These are phyloP conservation scores for Monosporascus cannonballus DNA, from an alignment of 2,329 filamentous ascomycete species.

Conservation along the genomic window DNA sequence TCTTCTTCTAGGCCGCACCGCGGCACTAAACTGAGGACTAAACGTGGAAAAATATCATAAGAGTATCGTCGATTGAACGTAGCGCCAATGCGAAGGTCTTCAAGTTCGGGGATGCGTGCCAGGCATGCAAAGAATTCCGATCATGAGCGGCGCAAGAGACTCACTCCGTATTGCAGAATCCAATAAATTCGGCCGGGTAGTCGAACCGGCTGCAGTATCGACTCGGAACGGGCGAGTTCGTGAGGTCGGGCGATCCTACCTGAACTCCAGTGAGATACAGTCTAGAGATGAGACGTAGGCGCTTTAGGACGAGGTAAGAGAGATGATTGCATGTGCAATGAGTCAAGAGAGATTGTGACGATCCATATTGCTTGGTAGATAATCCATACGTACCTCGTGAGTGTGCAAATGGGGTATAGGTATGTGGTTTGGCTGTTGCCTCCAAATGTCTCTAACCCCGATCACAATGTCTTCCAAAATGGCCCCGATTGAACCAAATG, in stretches of 20 bases:
- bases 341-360: neutral
- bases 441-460: neutral
- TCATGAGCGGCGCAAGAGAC: neutral
- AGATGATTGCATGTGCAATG: neutral
- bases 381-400: neutral
- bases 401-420: neutral
- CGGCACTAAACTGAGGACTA: slow-evolving; percentile 24
- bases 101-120: slow-evolving; percentile 10
- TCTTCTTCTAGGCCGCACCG: slow-evolving; percentile 26
- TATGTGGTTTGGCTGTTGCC: neutral
- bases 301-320: no score
- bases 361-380: no score
- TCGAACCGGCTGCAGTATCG: neutral
- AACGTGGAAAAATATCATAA: slow-evolving; percentile 21
- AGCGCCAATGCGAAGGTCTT: slow-evolving; percentile 6
- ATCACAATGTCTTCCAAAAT: neutral
- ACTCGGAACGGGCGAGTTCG: no score
- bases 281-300: no score
- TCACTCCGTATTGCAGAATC: neutral
- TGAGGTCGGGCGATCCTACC: no score
- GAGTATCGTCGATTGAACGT: slow-evolving; percentile 11
- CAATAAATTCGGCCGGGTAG: neutral
- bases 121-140: slow-evolving; percentile 7
- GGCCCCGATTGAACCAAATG: slow-evolving; percentile 19
- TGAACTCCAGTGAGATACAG: no score